Evolutionary conservation across 2,329 filamentous ascomycete genomes (phyloP).

Genomic region (Colletotrichum echinochloae): DNA sequence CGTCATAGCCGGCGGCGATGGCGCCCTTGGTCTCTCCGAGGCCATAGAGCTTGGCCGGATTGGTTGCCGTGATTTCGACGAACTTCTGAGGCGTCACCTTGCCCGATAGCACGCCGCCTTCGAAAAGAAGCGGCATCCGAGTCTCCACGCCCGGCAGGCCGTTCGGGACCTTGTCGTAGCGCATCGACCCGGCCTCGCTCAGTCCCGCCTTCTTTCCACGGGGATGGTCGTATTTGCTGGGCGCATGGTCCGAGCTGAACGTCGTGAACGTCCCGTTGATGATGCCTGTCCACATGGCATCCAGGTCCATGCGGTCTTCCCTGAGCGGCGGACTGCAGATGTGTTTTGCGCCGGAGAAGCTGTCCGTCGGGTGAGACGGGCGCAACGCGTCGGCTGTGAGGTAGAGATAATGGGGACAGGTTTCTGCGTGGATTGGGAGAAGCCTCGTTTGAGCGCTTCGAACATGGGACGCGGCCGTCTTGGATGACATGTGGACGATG

Average conservation of each 20-base stretch:
- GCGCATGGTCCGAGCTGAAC: slow-evolving; percentile 61
- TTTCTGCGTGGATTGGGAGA: slow-evolving; percentile 65
- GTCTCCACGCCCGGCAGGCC: slow-evolving; percentile 70
- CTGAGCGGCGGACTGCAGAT: slow-evolving; percentile 66
- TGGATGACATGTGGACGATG: slow-evolving; percentile 65
- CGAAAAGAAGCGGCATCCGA: slow-evolving; percentile 56
- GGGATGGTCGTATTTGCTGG: slow-evolving; percentile 62
- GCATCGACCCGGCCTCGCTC: slow-evolving; percentile 42
- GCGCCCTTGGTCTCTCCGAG: slow-evolving; percentile 64
- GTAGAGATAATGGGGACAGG: slow-evolving; percentile 68
- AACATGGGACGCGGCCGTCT: slow-evolving; percentile 59
- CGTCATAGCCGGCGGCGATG: slow-evolving; percentile 64
- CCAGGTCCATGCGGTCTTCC: slow-evolving; percentile 57
- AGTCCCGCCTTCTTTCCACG: slow-evolving; percentile 60
- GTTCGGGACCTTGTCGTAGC: slow-evolving; percentile 70
- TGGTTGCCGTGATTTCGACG: slow-evolving; percentile 66
- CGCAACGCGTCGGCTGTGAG: slow-evolving; percentile 61
- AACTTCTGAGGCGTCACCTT: slow-evolving; percentile 60
- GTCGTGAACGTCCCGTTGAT: slow-evolving; percentile 65
- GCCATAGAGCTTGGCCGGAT: slow-evolving; percentile 69
- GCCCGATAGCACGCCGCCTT: slow-evolving; percentile 50
- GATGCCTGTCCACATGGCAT: slow-evolving; percentile 63
- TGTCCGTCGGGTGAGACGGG: slow-evolving; percentile 49
- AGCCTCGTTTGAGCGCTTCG: slow-evolving; percentile 55
- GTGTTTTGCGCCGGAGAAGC: slow-evolving; percentile 67